Evolutionary conservation across 2,329 filamentous ascomycete genomes (phyloP), one percentile per base, ranked within the genome.

Genomic region (Cladosporium austrohemisphaericum): DNA sequence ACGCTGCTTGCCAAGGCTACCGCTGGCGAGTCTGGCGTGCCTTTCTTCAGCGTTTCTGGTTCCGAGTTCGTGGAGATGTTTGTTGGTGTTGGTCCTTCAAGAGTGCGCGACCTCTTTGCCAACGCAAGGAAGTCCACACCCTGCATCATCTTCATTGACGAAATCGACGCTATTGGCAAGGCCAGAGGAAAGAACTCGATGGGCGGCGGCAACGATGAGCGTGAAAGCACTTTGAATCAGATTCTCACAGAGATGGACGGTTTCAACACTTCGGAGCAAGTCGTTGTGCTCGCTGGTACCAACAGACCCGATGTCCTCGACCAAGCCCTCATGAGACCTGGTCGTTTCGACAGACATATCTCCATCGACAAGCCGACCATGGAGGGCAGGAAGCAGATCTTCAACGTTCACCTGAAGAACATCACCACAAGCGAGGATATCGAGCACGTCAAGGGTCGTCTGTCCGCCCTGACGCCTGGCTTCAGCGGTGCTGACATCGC

Each of bases 31-130:
- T 96, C 93, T 20, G 86, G 87, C 35, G 93, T 98, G 25, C 93
- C 93, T 0, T 98, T 98, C 78, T 98, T 91, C 79, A 95, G 88
- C 63, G 93, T 98, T 61, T 96, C 90, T 68, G 93, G 93, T 66
- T 98, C 93, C 41, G 93, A 98, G 68, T 98, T 98, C 65, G 92
- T 98, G 25, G 93, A 98, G 73, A 98, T 98, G 92, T 98, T 98
- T 66, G 93, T 98, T 44, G 93, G 93, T 81, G 93, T 98, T 52
- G 93, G 93, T 70, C 88, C 93, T 16, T 97, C 92, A 23, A 83
- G 93, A 70, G 93, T 98, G 43, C 84, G 93, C 61, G 93, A 98
- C 69, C 75, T 98, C 45, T 98, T 98, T 64, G 84, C 89, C 50
- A 95, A 88, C 60, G 93, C 93, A 14, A 83, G 93, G 51, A 97